Evolutionary conservation across 164 flowering plant species (phyloP).

Genomic region (Amborella trichopoda): DNA sequence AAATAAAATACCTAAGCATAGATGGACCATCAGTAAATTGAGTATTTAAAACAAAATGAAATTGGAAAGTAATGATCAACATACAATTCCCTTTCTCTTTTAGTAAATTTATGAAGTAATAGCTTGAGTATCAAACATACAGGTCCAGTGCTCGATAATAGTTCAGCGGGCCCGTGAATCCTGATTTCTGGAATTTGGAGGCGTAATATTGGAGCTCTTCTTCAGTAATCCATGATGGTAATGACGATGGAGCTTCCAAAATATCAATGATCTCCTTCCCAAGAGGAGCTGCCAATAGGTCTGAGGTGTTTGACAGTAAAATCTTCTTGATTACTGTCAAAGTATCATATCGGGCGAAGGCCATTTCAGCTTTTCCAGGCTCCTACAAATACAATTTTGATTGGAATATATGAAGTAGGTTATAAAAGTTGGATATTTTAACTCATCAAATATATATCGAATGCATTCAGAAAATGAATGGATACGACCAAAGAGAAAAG

Average conservation of each 20-base stretch:
- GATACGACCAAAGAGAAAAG: too few species aligned
- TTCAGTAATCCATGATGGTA: conserved; percentile 46
- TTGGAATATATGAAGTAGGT: too few species aligned
- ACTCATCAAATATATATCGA: too few species aligned
- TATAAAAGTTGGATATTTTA: too few species aligned
- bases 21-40: neutral
- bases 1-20: neutral
- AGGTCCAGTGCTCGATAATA: conserved; percentile 41
- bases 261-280: conserved; percentile 34
- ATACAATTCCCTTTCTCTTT: neutral
- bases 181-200: conserved; percentile 33
- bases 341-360: conserved; percentile 31
- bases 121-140: conserved; percentile 13
- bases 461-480: too few species aligned
- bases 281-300: conserved; percentile 27
- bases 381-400: conserved; percentile 23
- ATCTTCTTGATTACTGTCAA: conserved; percentile 34
- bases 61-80: neutral
- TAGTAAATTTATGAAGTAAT: neutral
- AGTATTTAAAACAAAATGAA: too few species aligned
- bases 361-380: conserved; percentile 44
- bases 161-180: conserved; percentile 42
- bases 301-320: conserved; percentile 16
- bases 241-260: conserved; percentile 15
- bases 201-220: conserved; percentile 37